Evolutionary conservation across 306 rosid genomes (phyloP).

Genomic region (Datisca glomerata): DNA sequence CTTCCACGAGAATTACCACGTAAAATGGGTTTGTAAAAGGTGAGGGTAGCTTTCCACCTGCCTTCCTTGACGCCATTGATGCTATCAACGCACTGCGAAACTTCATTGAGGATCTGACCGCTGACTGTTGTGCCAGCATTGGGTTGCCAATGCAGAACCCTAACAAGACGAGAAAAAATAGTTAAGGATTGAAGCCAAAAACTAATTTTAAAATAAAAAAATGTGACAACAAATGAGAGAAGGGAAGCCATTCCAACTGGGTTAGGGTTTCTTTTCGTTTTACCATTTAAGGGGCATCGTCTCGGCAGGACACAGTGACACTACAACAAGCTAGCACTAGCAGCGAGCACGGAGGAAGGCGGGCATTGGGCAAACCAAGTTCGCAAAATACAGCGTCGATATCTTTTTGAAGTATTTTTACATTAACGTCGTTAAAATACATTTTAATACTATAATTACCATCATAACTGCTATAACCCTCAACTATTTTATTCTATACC

Average conservation of each 20-base stretch:
- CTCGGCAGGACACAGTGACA: neutral
- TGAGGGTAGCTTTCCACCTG: conserved; percentile 76
- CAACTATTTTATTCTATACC: no score
- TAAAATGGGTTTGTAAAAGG: conserved; percentile 69
- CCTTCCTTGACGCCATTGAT: conserved; percentile 77
- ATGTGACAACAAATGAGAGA: neutral
- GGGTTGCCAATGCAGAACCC: conserved; percentile 94
- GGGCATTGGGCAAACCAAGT: no score
- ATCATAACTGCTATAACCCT: no score
- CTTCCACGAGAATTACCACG: conserved; percentile 44
- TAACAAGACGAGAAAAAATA: conserved; percentile 7
- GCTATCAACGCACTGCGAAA: conserved; percentile 75
- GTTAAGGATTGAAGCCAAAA: neutral
- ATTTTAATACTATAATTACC: no score
- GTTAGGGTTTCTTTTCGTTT: neutral
- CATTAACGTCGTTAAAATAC: no score
- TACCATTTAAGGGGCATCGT: conserved; percentile 47
- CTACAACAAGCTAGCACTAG: neutral
- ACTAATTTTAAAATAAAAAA: neutral
- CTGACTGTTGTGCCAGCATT: conserved; percentile 53
- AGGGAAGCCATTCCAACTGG: no score
- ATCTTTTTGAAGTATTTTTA: no score
- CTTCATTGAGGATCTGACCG: conserved; percentile 70
- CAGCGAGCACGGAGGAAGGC: neutral
- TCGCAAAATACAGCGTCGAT: no score